Evolutionary conservation across 495 filamentous ascomycete genomes (phyloP).

Genomic region (Cercophora sp.): DNA sequence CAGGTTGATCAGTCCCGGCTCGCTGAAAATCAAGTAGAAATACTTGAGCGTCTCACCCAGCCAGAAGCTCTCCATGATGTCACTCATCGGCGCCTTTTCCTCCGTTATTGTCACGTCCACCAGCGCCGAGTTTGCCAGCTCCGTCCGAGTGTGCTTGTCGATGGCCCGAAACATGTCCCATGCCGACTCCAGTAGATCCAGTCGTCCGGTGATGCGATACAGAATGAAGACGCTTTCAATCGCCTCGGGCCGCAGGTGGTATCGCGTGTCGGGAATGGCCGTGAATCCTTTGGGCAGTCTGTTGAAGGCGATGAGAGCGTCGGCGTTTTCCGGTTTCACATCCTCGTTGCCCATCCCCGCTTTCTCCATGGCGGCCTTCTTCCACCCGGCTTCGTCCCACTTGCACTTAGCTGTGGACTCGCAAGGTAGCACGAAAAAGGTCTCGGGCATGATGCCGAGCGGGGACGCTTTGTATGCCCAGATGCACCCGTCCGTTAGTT

Average conservation of each 20-base stretch:
- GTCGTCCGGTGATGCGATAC: constrained; percentile 58
- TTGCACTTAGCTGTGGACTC: constrained; percentile 53
- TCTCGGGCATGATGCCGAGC: constrained; percentile 81
- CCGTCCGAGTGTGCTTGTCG: constrained; percentile 43
- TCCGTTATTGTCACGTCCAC: constrained; percentile 32
- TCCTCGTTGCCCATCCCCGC: constrained; percentile 8
- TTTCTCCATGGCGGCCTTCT: constrained; percentile 20
- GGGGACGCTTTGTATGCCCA: constrained; percentile 74
- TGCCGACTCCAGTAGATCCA: constrained; percentile 49
- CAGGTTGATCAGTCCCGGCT: constrained; percentile 63
- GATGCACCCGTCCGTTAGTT: constrained; percentile 77
- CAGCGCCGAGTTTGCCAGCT: constrained; percentile 49
- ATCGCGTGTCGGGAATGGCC: constrained; percentile 53
- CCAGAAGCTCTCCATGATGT: constrained; percentile 54
- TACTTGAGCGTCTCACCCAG: constrained; percentile 49
- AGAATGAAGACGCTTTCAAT: constrained; percentile 70
- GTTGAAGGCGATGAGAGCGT: constrained; percentile 50
- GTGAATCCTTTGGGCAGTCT: constrained; percentile 64
- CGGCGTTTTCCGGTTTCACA: constrained; percentile 14
- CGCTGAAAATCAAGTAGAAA: constrained; percentile 77
- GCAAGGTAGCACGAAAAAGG: constrained; percentile 59
- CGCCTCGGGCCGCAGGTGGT: constrained; percentile 69
- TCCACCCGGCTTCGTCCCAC: constrained; percentile 64
- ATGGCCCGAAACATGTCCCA: constrained; percentile 59
- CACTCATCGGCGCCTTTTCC: constrained; percentile 24